A percentile compares a stretch with the other conserved stretches of the same genome.
phyloP scores from a whole-genome alignment of 2,329 filamentous ascomycete genomes.

The Elsinoe batatas region DNA sequence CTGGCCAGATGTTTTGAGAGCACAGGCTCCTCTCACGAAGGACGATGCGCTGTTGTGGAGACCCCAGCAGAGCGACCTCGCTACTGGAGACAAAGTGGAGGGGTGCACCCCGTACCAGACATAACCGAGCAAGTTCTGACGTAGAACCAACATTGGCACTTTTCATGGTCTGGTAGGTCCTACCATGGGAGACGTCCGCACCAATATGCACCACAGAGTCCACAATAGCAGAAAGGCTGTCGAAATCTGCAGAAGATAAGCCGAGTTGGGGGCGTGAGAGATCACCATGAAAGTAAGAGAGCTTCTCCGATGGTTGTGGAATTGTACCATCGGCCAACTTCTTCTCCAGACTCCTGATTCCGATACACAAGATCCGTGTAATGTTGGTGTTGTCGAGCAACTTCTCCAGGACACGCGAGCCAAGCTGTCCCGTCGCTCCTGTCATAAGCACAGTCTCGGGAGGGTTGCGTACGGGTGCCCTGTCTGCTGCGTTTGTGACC shows the following conservation, averaged over 20 bases:
- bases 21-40: neutral
- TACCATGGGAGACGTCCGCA: conserved; percentile 20
- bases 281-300: conserved; percentile 25
- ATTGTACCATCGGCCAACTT: neutral
- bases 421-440: neutral
- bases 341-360: neutral
- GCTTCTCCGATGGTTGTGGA: neutral
- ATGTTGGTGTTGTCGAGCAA: neutral
- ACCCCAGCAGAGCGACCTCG: neutral
- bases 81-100: neutral
- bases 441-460: neutral
- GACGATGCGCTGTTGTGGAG: neutral
- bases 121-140: neutral
- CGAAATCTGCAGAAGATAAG: conserved; percentile 26
- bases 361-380: neutral
- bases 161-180: conserved; percentile 21
- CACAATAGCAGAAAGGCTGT: conserved; percentile 23
- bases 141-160: conserved; percentile 19
- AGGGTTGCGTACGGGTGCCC: neutral
- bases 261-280: conserved; percentile 31
- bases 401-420: neutral
- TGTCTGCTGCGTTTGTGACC: neutral
- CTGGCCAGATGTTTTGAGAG: neutral
- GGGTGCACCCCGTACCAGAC: neutral
- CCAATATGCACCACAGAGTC: conserved; percentile 26